These are phyloP conservation scores for Cyathus striatus DNA, from an alignment of 768 basidiomycete species.

Conservation along the genomic window DNA sequence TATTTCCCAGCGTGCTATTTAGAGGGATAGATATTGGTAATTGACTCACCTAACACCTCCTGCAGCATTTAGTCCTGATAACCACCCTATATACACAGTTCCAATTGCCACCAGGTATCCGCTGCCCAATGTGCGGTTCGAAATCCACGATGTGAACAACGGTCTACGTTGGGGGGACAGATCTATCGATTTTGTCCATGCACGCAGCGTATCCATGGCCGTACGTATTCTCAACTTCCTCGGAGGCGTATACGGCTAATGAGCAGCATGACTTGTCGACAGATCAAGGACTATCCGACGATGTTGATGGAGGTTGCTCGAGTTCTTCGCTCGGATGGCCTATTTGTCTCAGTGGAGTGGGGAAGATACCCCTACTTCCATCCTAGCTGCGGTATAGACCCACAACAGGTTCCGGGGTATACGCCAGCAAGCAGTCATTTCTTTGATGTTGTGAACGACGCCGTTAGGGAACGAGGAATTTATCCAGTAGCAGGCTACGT, in stretches of 20 bases:
- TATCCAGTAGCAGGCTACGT: slow-evolving; percentile 30
- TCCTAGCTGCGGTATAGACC: slow-evolving; percentile 18
- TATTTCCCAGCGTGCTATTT: slow-evolving; percentile 64
- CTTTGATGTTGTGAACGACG: slow-evolving; percentile 29
- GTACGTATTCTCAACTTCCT: slow-evolving; percentile 31
- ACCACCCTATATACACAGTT: slow-evolving; percentile 35
- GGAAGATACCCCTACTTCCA: slow-evolving; percentile 35
- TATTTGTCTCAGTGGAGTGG: slow-evolving; percentile 67
- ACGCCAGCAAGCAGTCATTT: slow-evolving; percentile 35
- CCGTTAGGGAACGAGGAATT: slow-evolving; percentile 32
- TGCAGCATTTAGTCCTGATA: too few species aligned
- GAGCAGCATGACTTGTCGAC: slow-evolving; percentile 2
- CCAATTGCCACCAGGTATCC: slow-evolving; percentile 69
- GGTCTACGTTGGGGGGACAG: slow-evolving; percentile 44
- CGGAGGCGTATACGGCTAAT: not conserved
- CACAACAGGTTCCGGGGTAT: slow-evolving; percentile 16
- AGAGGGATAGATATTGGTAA: slow-evolving; percentile 75
- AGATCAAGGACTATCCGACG: slow-evolving; percentile 52
- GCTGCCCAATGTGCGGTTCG: slow-evolving; percentile 55
- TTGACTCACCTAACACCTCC: too few species aligned
- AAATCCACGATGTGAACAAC: slow-evolving; percentile 58
- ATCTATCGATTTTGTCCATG: slow-evolving; percentile 67
- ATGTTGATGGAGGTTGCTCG: slow-evolving; percentile 57
- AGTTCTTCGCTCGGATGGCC: slow-evolving; percentile 63
- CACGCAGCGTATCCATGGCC: slow-evolving; percentile 52